Conservation (phyloP, 2,329 filamentous ascomycete species). For the Stemphylium vesicarium region DNA sequence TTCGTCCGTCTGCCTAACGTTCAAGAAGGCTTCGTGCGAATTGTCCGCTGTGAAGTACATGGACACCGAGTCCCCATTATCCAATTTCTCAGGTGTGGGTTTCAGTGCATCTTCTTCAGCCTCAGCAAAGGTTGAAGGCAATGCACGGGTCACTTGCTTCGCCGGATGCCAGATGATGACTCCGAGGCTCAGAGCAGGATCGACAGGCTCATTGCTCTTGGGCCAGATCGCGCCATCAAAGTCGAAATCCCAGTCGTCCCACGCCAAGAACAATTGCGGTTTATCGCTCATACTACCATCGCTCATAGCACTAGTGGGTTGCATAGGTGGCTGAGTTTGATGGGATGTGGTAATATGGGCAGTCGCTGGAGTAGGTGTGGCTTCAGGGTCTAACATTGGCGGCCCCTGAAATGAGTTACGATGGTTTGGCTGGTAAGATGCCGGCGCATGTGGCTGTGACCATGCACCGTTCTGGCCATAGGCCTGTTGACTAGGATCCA, state of each 20-base stretch:
- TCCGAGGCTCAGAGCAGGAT: conserved; percentile 54
- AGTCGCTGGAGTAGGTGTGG: conserved; percentile 37
- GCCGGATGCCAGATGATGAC: conserved; percentile 55
- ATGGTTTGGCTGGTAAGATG: conserved; percentile 23
- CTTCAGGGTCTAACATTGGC: conserved; percentile 30
- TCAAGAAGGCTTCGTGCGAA: conserved; percentile 53
- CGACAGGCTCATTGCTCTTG: conserved; percentile 53
- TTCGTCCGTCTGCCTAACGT: conserved; percentile 57
- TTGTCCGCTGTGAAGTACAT: conserved; percentile 56
- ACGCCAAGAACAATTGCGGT: conserved; percentile 41
- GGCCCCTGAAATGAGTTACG: conserved; percentile 24
- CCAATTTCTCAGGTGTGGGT: conserved; percentile 43
- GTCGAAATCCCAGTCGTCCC: conserved; percentile 52
- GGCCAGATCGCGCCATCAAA: conserved; percentile 55
- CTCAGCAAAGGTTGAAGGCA: conserved; percentile 53
- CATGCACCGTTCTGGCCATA: conserved; percentile 35
- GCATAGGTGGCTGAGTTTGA: conserved; percentile 9
- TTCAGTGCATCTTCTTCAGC: conserved; percentile 53
- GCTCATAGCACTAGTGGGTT: conserved; percentile 23
- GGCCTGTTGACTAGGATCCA: conserved; percentile 30
- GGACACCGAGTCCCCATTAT: conserved; percentile 56
- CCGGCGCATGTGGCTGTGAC: conserved; percentile 25
- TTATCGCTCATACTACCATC: conserved; percentile 31
- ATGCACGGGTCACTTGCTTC: conserved; percentile 50
- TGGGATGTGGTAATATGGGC: conserved; percentile 27